phyloP scores from a whole-genome alignment of 2,329 filamentous ascomycete genomes.

The Aspergillus pseudoterreus region DNA sequence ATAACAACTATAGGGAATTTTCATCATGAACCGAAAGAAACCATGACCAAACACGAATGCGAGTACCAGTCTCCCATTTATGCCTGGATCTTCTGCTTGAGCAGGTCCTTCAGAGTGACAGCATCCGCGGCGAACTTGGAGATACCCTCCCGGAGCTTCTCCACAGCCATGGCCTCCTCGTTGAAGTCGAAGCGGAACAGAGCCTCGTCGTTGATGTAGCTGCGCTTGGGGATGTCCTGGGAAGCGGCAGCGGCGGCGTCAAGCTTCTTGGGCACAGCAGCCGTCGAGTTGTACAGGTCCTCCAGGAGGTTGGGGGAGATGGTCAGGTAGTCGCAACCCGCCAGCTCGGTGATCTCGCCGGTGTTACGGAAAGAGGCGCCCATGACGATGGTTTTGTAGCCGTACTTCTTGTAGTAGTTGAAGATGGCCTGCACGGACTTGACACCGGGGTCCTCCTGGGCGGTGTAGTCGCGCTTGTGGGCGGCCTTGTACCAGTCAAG shows the following conservation, averaged over 20 bases:
- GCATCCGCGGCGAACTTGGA: slow-evolving; percentile 98
- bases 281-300: slow-evolving; percentile 82
- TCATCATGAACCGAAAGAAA: slow-evolving; percentile 2
- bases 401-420: slow-evolving; percentile 99
- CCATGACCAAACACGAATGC: slow-evolving; percentile 1
- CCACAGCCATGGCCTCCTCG: slow-evolving; percentile 98
- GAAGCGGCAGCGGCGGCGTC: slow-evolving; percentile 62
- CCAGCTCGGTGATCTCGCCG: slow-evolving; percentile 96
- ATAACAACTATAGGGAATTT: slow-evolving; percentile 4
- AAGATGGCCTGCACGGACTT: slow-evolving; percentile 89
- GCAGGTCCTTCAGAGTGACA: slow-evolving; percentile 84
- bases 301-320: slow-evolving; percentile 95
- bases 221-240: slow-evolving; percentile 80
- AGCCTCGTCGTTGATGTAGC: slow-evolving; percentile 85
- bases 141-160: slow-evolving; percentile 99
- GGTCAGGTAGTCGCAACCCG: slow-evolving; percentile 97
- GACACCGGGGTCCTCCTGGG: slow-evolving; percentile 93
- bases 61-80: slow-evolving; percentile 19
- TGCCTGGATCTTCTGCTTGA: slow-evolving; percentile 75
- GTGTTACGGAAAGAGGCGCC: slow-evolving; percentile 95
- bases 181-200: slow-evolving; percentile 98
- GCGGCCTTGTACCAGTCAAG: slow-evolving; percentile 99
- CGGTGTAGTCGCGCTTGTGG: slow-evolving; percentile 87
- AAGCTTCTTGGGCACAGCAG: slow-evolving; percentile 87
- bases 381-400: slow-evolving; percentile 99